A percentile compares a stretch with the other conserved stretches of the same genome.
phyloP scores from a whole-genome alignment of 352 stramenopile genomes.

The Phytophthora foliorum region DNA sequence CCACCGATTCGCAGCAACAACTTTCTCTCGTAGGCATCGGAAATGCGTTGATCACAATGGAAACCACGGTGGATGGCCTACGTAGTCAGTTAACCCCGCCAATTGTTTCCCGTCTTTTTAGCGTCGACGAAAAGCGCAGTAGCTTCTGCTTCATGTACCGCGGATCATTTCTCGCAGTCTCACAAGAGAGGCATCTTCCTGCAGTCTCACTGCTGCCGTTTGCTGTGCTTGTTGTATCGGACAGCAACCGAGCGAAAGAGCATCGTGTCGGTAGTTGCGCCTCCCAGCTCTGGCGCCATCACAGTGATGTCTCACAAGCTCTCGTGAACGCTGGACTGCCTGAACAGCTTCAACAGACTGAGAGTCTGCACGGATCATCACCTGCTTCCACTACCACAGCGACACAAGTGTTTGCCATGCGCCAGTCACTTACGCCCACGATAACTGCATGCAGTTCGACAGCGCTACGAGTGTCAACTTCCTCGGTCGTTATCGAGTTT shows the following conservation, averaged over 20 bases:
- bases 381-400: not conserved
- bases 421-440: constrained; percentile 12
- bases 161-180: constrained; percentile 29
- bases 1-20: not conserved
- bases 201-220: constrained; percentile 43
- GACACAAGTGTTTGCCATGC: constrained; percentile 23
- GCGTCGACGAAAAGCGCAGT: not conserved
- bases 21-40: constrained; percentile 26
- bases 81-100: constrained; percentile 16
- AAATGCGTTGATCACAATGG: constrained; percentile 18
- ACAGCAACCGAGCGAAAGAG: not conserved
- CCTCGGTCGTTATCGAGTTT: constrained; percentile 39
- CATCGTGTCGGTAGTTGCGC: not conserved
- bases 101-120: constrained; percentile 7
- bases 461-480: not conserved
- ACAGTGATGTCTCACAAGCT: constrained; percentile 25
- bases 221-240: constrained; percentile 24
- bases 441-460: not conserved
- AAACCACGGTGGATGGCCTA: constrained; percentile 30
- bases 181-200: constrained; percentile 29
- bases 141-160: constrained; percentile 48
- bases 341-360: constrained; percentile 21
- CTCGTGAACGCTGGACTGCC: constrained; percentile 44
- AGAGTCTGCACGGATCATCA: not conserved
- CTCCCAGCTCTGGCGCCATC: constrained; percentile 31